Evolutionary conservation across 768 basidiomycete genomes (phyloP).

Genomic region (Tricholoma sp.): DNA sequence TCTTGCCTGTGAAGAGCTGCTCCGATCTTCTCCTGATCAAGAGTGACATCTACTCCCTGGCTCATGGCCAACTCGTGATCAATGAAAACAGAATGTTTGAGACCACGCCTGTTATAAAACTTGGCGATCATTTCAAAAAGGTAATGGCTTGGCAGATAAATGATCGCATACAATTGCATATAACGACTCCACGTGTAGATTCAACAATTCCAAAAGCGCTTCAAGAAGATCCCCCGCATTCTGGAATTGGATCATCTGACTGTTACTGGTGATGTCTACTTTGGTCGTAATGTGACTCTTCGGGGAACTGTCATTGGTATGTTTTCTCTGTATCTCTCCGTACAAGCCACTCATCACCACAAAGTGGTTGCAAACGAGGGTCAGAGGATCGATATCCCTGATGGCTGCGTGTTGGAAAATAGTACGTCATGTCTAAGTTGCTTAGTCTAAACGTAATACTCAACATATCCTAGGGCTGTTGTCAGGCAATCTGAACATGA

Average conservation of each 20-base stretch:
- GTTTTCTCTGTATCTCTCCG: neutral
- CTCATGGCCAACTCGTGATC: constrained; percentile 86
- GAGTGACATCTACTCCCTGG: constrained; percentile 86
- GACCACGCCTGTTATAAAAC: constrained; percentile 92
- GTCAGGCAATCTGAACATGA: constrained; percentile 84
- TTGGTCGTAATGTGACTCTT: constrained; percentile 81
- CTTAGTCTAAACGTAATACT: neutral
- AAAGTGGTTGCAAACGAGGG: constrained; percentile 76
- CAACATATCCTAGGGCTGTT: constrained; percentile 47
- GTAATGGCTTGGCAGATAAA: constrained; percentile 28
- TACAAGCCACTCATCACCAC: neutral
- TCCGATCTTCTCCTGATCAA: constrained; percentile 88
- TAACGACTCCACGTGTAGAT: constrained; percentile 38
- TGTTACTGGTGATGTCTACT: constrained; percentile 87
- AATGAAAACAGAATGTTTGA: constrained; percentile 79
- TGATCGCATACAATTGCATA: neutral
- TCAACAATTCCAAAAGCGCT: constrained; percentile 87
- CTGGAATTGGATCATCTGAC: constrained; percentile 93
- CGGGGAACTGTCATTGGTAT: constrained; percentile 84
- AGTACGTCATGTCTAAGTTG: constrained; percentile 27
- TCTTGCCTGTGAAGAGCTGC: constrained; percentile 88
- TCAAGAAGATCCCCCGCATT: constrained; percentile 91
- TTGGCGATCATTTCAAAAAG: constrained; percentile 97
- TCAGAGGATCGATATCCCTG: constrained; percentile 77
- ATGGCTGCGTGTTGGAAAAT: constrained; percentile 77